Percentiles rank a stretch among this genome's conserved stretches.
Conservation (phyloP, 305 asterid species). For the Vinca major region DNA sequence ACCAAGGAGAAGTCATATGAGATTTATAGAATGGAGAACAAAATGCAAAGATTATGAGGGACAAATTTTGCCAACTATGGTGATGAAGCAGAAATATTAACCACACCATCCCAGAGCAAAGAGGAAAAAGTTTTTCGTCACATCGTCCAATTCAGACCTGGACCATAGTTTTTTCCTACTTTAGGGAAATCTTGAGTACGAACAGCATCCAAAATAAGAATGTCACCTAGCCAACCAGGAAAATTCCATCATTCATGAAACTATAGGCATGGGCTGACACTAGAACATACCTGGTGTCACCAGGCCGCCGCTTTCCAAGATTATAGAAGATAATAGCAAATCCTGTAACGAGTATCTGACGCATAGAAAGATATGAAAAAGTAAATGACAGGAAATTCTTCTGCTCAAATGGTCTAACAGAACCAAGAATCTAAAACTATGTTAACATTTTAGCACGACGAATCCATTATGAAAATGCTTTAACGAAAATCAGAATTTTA, state of each 20-base stretch:
- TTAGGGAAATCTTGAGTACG: too few relatives aligned
- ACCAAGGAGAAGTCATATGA: neutral
- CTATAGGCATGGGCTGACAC: neutral
- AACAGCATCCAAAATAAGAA: neutral
- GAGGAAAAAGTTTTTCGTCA: too few relatives aligned
- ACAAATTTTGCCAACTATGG: too few relatives aligned
- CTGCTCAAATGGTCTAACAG: neutral
- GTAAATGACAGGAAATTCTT: neutral
- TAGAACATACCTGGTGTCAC: constrained; percentile 61
- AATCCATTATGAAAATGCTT: neutral
- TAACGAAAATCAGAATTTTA: neutral
- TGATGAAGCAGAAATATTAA: too few relatives aligned
- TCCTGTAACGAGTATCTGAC: constrained; percentile 81
- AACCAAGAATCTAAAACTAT: neutral
- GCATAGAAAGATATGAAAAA: constrained; percentile 5
- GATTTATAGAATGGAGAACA: too few relatives aligned
- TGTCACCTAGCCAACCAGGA: neutral
- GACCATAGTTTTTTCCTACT: too few relatives aligned
- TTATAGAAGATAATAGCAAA: constrained; percentile 74
- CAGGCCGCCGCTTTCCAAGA: constrained; percentile 85
- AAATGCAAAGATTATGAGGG: neutral
- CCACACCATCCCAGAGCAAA: too few relatives aligned
- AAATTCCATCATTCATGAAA: neutral
- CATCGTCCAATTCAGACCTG: neutral
- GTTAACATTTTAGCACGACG: neutral